Conservation (phyloP, 148 eudicot genomes). For the Oxyria digyna region DNA sequence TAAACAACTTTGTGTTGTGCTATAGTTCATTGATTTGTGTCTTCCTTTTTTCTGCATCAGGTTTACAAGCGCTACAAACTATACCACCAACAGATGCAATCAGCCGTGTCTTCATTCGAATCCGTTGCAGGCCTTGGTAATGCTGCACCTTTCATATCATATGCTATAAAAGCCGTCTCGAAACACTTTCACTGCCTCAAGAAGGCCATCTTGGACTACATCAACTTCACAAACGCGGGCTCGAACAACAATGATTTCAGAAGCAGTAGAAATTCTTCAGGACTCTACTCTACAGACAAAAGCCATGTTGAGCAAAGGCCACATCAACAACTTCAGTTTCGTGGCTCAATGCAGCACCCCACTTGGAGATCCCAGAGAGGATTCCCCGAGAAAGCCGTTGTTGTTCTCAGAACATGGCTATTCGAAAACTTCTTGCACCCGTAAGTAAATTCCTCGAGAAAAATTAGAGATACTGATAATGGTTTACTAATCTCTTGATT, state of each 20-base stretch:
- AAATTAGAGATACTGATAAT: not conserved
- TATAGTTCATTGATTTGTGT: no score
- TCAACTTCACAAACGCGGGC: slow-evolving; percentile 19
- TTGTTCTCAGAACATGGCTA: slow-evolving; percentile 33
- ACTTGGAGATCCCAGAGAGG: slow-evolving; percentile 41
- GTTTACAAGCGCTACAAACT: slow-evolving; percentile 34
- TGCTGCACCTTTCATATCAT: slow-evolving; percentile 35
- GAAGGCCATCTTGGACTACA: slow-evolving; percentile 35
- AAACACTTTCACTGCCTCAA: slow-evolving; percentile 38
- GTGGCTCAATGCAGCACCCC: slow-evolving; percentile 26
- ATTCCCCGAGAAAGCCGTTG: slow-evolving; percentile 36
- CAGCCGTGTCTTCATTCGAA: slow-evolving; percentile 39
- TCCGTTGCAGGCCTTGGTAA: slow-evolving; percentile 39
- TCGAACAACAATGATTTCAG: slow-evolving; percentile 13
- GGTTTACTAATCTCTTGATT: not conserved
- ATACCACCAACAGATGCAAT: slow-evolving; percentile 41
- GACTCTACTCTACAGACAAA: slow-evolving; percentile 14
- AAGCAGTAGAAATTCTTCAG: slow-evolving; percentile 10
- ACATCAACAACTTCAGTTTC: slow-evolving; percentile 13
- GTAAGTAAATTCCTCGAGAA: slow-evolving; percentile 13
- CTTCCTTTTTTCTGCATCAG: slow-evolving; percentile 8
- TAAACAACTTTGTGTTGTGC: no score
- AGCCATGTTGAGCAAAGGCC: not conserved
- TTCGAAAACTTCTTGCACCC: slow-evolving; percentile 39
- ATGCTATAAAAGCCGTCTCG: slow-evolving; percentile 27